phyloP scores from a whole-genome alignment of 75 land plant genomes.

The Cupressus sempervirens region DNA sequence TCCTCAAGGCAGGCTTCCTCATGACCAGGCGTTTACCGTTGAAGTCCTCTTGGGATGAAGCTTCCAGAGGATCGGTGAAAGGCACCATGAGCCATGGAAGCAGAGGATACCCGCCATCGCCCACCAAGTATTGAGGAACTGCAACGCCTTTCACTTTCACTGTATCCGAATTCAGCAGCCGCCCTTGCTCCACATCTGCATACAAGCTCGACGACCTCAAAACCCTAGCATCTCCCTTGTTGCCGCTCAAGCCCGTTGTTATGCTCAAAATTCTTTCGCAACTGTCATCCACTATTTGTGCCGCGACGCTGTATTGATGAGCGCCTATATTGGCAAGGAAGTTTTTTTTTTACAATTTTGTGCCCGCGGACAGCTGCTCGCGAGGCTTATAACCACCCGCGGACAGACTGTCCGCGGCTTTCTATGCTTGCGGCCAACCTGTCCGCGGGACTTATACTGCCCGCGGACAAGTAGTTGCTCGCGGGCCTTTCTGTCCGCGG shows the following conservation, averaged over 20 bases:
- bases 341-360: no score
- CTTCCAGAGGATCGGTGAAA: constrained; percentile 16
- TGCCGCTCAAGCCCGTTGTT: constrained; percentile 46
- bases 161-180: constrained; percentile 21
- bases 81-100: constrained; percentile 74
- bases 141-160: constrained; percentile 15
- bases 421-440: no score
- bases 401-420: no score
- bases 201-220: constrained; percentile 46
- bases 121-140: constrained; percentile 51
- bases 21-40: constrained; percentile 28
- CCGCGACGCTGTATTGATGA: constrained; percentile 21
- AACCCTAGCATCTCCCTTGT: constrained; percentile 31
- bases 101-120: constrained; percentile 38
- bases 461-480: no score
- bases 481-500: no score
- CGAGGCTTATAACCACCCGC: no score
- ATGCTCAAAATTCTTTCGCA: constrained; percentile 48
- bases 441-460: no score
- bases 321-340: no score
- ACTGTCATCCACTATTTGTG: constrained; percentile 60
- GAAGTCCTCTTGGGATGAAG: constrained; percentile 44
- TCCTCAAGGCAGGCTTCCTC: constrained; percentile 17
- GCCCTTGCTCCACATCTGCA: constrained; percentile 33
- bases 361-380: no score